phyloP scores from a whole-genome alignment of 768 basidiomycete species.

The Tulasnella sp. region DNA sequence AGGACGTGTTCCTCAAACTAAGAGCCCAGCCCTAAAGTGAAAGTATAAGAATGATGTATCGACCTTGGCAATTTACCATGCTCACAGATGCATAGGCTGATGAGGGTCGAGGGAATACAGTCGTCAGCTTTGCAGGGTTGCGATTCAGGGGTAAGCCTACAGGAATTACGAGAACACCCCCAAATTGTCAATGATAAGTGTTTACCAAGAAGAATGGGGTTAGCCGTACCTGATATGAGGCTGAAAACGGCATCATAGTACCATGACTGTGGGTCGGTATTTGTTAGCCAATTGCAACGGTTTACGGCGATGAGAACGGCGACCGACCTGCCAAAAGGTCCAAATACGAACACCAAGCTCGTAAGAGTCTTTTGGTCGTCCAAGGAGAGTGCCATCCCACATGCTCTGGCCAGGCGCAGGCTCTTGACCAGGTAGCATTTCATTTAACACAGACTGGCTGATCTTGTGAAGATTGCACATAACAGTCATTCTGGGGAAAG shows the following conservation, averaged over 20 bases:
- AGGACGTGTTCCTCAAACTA: background rate
- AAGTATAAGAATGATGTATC: background rate
- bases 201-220: background rate
- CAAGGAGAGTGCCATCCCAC: conserved; percentile 14
- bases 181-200: background rate
- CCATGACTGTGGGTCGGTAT: background rate
- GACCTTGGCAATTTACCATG: background rate
- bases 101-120: conserved; percentile 4
- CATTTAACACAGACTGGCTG: background rate
- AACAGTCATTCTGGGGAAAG: background rate
- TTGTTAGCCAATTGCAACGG: background rate
- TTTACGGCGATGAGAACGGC: too few relatives aligned
- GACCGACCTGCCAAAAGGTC: conserved; percentile 11
- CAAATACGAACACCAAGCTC: conserved; percentile 12
- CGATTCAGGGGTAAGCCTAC: background rate
- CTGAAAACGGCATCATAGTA: conserved; percentile 10
- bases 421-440: background rate
- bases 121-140: conserved; percentile 1
- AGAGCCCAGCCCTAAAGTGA: background rate
- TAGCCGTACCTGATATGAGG: conserved; percentile 3
- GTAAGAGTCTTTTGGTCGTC: background rate
- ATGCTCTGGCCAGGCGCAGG: conserved; percentile 1
- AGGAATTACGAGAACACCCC: background rate
- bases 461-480: conserved; percentile 2
- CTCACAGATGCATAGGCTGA: conserved; percentile 4